Conservation (phyloP, 495 filamentous ascomycete species). For the Antarctomyces pellizariae region DNA sequence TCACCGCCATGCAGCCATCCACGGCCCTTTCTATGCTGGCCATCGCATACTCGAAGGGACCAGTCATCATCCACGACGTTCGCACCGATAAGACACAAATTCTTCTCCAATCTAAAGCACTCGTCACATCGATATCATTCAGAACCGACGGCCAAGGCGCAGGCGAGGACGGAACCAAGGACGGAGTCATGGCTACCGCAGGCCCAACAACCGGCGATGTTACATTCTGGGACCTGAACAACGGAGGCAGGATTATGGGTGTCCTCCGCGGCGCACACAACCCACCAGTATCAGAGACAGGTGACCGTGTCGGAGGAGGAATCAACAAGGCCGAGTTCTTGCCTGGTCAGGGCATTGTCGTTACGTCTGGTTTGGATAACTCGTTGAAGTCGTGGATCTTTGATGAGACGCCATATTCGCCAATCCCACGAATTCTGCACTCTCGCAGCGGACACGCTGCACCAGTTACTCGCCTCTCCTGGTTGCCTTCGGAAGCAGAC, state of each 20-base stretch:
- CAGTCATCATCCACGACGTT: constrained; percentile 59
- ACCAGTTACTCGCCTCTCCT: constrained; percentile 53
- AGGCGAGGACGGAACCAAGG: constrained; percentile 56
- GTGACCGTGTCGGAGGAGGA: constrained; percentile 21
- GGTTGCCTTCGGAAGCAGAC: constrained; percentile 67
- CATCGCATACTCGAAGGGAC: constrained; percentile 59
- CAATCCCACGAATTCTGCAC: constrained; percentile 65
- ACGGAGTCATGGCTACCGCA: constrained; percentile 72
- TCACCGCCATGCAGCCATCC: constrained; percentile 63
- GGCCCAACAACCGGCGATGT: constrained; percentile 54
- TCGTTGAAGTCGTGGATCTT: constrained; percentile 89
- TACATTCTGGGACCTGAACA: constrained; percentile 87
- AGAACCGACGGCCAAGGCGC: constrained; percentile 79
- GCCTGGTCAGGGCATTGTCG: constrained; percentile 68
- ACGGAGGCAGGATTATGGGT: constrained; percentile 60
- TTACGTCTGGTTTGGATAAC: constrained; percentile 83
- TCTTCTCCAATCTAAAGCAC: constrained; percentile 32
- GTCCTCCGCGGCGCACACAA: constrained; percentile 69
- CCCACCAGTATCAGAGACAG: constrained; percentile 22
- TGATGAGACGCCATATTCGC: constrained; percentile 64
- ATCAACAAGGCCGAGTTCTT: constrained; percentile 74
- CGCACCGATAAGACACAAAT: constrained; percentile 47
- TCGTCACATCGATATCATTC: constrained; percentile 68
- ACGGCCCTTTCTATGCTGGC: constrained; percentile 71
- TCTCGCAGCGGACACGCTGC: constrained; percentile 69